phyloP scores from a whole-genome alignment of 805 yeast species.

The Metschnikowia cubensis region DNA sequence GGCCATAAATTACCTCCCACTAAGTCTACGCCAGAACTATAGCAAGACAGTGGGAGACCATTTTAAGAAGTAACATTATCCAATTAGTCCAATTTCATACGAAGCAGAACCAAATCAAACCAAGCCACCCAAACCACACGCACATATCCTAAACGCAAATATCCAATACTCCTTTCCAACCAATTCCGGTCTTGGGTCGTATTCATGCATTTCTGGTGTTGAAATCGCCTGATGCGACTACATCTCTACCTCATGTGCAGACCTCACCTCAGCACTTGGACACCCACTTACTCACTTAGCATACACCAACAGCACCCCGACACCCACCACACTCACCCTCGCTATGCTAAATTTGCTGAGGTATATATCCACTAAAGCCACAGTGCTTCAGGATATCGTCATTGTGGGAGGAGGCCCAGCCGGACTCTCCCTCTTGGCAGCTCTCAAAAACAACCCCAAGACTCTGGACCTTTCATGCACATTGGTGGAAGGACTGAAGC shows the following conservation, averaged over 20 bases:
- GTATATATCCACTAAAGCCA: constrained; percentile 10
- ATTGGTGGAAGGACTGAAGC: constrained; percentile 68
- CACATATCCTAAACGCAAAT: too few species aligned
- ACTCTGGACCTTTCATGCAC: constrained; percentile 59
- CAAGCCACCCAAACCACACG: too few species aligned
- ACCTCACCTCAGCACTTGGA: not conserved
- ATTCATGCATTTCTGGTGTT: not conserved
- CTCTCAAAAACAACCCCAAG: constrained; percentile 63
- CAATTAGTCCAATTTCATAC: too few species aligned
- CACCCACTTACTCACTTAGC: not conserved
- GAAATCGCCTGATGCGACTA: not conserved
- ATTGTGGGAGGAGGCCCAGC: constrained; percentile 98
- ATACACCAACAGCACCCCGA: not conserved
- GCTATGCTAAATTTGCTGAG: constrained; percentile 11
- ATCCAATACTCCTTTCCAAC: too few species aligned
- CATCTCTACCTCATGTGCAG: not conserved
- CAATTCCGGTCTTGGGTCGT: too few species aligned
- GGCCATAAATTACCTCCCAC: too few species aligned
- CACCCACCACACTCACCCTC: not conserved
- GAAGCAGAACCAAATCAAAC: too few species aligned
- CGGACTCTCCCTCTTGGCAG: constrained; percentile 81
- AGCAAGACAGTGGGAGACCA: too few species aligned
- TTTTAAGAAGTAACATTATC: too few species aligned
- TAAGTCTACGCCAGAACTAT: too few species aligned
- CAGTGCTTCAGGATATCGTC: constrained; percentile 55